Conservation (phyloP, 2,329 filamentous ascomycete genomes). For the Didymella glomerata region DNA sequence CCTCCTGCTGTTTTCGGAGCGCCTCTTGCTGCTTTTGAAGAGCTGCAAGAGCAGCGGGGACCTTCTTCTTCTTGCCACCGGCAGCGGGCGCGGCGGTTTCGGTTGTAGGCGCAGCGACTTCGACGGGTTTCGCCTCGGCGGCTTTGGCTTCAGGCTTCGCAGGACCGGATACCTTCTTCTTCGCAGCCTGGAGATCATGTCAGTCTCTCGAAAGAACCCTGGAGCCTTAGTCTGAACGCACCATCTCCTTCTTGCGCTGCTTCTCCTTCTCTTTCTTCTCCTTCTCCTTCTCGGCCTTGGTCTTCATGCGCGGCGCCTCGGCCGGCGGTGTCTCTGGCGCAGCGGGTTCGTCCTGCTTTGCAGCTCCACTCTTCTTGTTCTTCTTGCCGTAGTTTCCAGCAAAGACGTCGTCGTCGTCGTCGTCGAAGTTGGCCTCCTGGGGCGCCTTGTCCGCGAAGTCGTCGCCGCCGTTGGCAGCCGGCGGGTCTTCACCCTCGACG, state of each 20-base stretch:
- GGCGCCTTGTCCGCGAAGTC: constrained; percentile 72
- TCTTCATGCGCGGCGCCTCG: constrained; percentile 70
- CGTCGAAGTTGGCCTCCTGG: constrained; percentile 73
- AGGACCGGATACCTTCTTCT: constrained; percentile 66
- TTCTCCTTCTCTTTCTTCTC: constrained; percentile 98
- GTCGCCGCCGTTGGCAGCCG: constrained; percentile 53
- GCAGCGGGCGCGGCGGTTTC: constrained; percentile 50
- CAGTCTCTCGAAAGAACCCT: neutral
- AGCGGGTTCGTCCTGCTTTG: constrained; percentile 51
- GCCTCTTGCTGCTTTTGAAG: constrained; percentile 87
- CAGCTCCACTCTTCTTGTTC: constrained; percentile 68
- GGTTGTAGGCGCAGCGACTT: constrained; percentile 39
- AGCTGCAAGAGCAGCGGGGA: constrained; percentile 75
- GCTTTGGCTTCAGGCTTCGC: constrained; percentile 53
- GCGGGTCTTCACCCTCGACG: constrained; percentile 71
- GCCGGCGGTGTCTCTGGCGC: constrained; percentile 39
- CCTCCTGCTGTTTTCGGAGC: constrained; percentile 71
- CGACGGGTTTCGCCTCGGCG: constrained; percentile 51
- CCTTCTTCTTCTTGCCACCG: constrained; percentile 86
- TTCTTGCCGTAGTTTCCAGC: constrained; percentile 71
- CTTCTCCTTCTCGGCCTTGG: constrained; percentile 98
- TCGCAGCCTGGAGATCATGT: constrained; percentile 55
- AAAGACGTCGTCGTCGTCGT: constrained; percentile 79
- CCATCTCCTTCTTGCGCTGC: constrained; percentile 97
- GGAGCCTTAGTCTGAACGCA: constrained; percentile 53